A percentile compares a stretch with the other conserved stretches of the same genome.
Conservation (phyloP, 2,329 filamentous ascomycete genomes). For the Aspergillus sp. region DNA sequence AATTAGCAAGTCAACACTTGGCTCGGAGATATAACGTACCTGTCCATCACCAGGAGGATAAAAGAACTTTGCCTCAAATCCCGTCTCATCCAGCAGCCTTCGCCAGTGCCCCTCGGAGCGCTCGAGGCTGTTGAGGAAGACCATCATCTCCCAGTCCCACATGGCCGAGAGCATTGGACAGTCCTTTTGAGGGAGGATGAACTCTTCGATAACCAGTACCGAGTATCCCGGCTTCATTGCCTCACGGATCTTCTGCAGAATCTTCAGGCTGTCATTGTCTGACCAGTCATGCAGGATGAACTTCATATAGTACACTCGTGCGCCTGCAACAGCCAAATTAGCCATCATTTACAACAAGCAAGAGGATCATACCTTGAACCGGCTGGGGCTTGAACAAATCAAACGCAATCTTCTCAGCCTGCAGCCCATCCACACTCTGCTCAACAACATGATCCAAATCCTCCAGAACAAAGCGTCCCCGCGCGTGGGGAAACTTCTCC, state of each 20-base stretch:
- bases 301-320: constrained; percentile 24
- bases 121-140: constrained; percentile 25
- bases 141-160: constrained; percentile 28
- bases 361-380: not conserved
- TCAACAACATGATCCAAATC: constrained; percentile 10
- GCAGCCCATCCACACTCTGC: not conserved
- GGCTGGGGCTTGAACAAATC: constrained; percentile 13
- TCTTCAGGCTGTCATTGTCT: constrained; percentile 24
- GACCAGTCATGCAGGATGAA: constrained; percentile 35
- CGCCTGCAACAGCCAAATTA: constrained; percentile 2
- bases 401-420: constrained; percentile 2
- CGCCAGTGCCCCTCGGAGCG: constrained; percentile 22
- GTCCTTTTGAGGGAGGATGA: constrained; percentile 26
- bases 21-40: not conserved
- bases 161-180: constrained; percentile 18
- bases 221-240: constrained; percentile 26
- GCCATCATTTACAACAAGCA: not conserved
- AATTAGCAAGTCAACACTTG: not conserved
- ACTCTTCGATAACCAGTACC: constrained; percentile 27
- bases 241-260: constrained; percentile 21
- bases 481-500: constrained; percentile 2
- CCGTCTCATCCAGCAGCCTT: constrained; percentile 18
- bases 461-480: constrained; percentile 7
- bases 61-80: constrained; percentile 21
- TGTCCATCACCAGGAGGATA: constrained; percentile 18